A percentile compares a stretch with the other conserved stretches of the same genome.
phyloP scores from a whole-genome alignment of 208 protist species.

The Zelonia costaricensis region DNA sequence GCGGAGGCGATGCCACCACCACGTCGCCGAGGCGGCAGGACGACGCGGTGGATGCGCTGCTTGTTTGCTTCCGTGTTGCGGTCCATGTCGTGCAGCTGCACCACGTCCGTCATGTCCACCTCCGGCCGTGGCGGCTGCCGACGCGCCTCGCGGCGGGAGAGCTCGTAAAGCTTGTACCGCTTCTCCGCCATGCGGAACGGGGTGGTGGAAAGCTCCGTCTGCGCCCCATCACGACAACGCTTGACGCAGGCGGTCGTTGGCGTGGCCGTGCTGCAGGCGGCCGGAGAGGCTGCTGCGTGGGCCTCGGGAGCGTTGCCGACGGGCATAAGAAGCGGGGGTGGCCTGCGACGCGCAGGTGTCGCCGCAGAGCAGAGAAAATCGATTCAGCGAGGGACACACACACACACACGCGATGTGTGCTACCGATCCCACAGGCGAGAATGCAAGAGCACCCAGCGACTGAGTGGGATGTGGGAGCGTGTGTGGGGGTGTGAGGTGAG shows the following conservation, averaged over 20 bases:
- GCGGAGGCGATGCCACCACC: neutral
- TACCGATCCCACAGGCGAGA: too few relatives aligned
- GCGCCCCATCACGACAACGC: constrained; percentile 12
- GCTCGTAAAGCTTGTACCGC: constrained; percentile 72
- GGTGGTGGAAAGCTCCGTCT: constrained; percentile 27
- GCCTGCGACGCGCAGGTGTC: neutral
- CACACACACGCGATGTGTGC: too few relatives aligned
- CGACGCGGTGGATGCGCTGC: constrained; percentile 34
- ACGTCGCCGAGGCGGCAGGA: constrained; percentile 1
- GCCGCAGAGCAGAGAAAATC: too few relatives aligned
- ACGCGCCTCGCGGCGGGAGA: constrained; percentile 43
- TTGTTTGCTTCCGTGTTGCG: constrained; percentile 59
- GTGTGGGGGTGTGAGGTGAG: too few relatives aligned
- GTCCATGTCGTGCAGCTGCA: constrained; percentile 52
- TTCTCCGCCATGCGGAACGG: constrained; percentile 61
- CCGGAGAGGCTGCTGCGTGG: too few relatives aligned
- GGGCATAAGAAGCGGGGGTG: too few relatives aligned
- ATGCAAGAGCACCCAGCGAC: too few relatives aligned
- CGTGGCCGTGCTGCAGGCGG: too few relatives aligned
- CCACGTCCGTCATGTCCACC: constrained; percentile 58
- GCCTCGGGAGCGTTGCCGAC: too few relatives aligned
- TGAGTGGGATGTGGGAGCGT: too few relatives aligned
- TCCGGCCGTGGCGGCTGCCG: constrained; percentile 28
- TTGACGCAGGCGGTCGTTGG: constrained; percentile 10
- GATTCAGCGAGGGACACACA: too few relatives aligned